Conservation (phyloP, 768 basidiomycete genomes). For the Brasilioporus rufonigricans region DNA sequence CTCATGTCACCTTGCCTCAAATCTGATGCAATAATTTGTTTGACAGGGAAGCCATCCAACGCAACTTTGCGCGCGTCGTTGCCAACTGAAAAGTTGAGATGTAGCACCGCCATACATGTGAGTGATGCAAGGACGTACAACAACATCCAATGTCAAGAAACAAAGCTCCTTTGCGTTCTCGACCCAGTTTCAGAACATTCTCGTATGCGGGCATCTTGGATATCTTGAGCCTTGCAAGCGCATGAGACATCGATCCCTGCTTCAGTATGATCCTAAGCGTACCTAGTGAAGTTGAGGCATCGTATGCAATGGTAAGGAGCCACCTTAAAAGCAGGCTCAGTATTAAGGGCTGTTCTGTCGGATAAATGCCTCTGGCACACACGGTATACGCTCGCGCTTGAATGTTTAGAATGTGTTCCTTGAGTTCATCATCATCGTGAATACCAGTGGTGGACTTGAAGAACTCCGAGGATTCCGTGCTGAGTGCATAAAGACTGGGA, state of each 20-base stretch:
- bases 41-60: too few species aligned
- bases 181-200: conserved; percentile 35
- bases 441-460: conserved; percentile 32
- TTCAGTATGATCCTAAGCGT: background rate
- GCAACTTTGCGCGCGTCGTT: conserved; percentile 40
- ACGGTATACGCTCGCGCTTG: conserved; percentile 35
- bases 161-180: conserved; percentile 34
- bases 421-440: conserved; percentile 28
- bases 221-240: conserved; percentile 20
- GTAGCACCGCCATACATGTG: background rate
- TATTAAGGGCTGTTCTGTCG: background rate
- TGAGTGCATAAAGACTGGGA: conserved; percentile 14
- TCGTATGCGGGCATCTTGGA: conserved; percentile 21
- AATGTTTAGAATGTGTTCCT: conserved; percentile 32
- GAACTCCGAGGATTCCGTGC: conserved; percentile 19
- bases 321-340: conserved; percentile 10
- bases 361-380: conserved; percentile 1
- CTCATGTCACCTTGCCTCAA: conserved; percentile 31
- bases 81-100: conserved; percentile 32
- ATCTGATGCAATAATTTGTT: conserved; percentile 41
- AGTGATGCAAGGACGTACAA: conserved; percentile 25
- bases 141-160: conserved; percentile 48
- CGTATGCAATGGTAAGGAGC: conserved; percentile 25
- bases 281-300: conserved; percentile 18
- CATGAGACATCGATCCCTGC: background rate